Base-by-base conservation (phyloP, 2,329 filamentous ascomycete species). In the Pseudocercospora crystallina region DNA sequence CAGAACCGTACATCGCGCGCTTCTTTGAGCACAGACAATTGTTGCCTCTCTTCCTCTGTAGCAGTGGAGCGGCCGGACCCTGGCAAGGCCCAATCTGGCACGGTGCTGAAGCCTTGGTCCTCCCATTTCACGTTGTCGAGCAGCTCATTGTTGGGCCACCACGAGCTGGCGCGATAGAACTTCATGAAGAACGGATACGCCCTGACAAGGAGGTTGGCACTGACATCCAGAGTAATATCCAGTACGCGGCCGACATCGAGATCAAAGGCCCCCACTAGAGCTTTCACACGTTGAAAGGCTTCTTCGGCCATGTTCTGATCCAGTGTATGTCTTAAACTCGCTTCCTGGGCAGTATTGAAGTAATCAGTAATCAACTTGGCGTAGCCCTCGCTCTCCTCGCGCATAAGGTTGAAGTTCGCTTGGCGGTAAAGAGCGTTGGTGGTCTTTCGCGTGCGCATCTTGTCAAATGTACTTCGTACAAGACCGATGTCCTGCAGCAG, bases 351-450 rank as follows among this genome's bases (percentile, higher is more conserved):
- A 0, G 88, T 95, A 7, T 90, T 92, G 71, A 96, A 99, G 30
- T 97, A 84, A 69, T 99, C 94, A 0, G 92, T 96, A 53, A 96
- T 84, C 40, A 99, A 82, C 70, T 99, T 99, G 0, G 94, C 91
- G 67, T 96, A 99, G 35, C 95, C 94, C 72, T 99, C 94, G 0
- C 90, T 90, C 71, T 99, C 94, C 73, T 99, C 94, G 38, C 94
- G 85, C 14, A 99, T 76, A 7, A 99, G 76, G 64, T 99, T 99
- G 76, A 96, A 97, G 70, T 96, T 97, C 11, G 92, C 90, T 71
- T 97, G 94, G 53, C 91, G 86, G 69, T 99, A 99, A 0, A 99
- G 80, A 4, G 94, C 78, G 62, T 96, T 95, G 7, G 94, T 99
- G 42, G 91, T 88, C 65, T 95, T 90, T 48, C 92, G 85, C 58